Evolutionary conservation across 805 yeast species (phyloP), one percentile per base, ranked within the genome.

Genomic region (Teunomyces tritomae): DNA sequence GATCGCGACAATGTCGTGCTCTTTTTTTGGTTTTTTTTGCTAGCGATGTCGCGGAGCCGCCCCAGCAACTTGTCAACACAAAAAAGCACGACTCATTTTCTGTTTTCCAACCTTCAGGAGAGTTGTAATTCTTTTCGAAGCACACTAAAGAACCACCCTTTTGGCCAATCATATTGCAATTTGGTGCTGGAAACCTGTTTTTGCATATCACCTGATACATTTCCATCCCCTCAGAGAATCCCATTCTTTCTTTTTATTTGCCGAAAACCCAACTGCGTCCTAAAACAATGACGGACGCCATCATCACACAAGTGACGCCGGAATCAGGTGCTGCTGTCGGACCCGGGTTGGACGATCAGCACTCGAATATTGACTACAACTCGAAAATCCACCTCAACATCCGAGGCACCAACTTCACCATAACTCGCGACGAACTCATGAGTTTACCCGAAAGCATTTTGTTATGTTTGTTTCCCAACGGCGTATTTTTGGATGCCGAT

Each of bases 391-490:
- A 81, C 59, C 74, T 92, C 68, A 84, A 88, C 59, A 78, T 92
- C 46, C 79, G 96, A 43, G 96, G 95, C 14, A 68, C 68, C 13
- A 70, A 76, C 52, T 89, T 91, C 65, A 80, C 82, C 43, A 84
- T 94, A 42, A 83, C 95, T 4, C 77, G 97, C 52, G 96, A 89
- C 57, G 96, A 89, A 63, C 77, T 94, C 55, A 85, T 91, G 89
- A 83, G 89, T 45, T 72, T 94, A 28, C 99, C 99, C 0, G 99
- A 94, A 63, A 83, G 91, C 50, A 82, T 94, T 20, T 71, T 94
- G 49, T 78, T 91, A 46, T 88, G 97, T 57, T 70, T 94, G 17
- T 88, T 89, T 60, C 96, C 97, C 11, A 89, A 87, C 55, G 96
- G 97, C 36, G 95, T 89, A 3, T 87, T 89, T 62, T 77, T 87